phyloP scores from a whole-genome alignment of 257 asterid genomes.

The Solanum phureja region DNA sequence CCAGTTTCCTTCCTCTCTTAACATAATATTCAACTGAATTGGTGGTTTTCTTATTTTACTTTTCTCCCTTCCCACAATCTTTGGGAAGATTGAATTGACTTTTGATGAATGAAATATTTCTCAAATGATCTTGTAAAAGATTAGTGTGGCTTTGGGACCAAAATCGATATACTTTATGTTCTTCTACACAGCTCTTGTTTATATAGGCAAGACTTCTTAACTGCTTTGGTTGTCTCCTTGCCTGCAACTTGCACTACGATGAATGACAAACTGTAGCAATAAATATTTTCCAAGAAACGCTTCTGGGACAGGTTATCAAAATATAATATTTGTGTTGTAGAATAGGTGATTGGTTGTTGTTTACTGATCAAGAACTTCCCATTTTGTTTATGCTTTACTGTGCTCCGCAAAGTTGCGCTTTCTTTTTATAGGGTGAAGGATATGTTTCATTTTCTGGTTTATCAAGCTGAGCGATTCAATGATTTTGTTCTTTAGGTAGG shows the following conservation, averaged over 20 bases:
- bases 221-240: neutral
- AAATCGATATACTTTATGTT: neutral
- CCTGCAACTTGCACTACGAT: neutral
- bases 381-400: neutral
- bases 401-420: neutral
- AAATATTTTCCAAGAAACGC: neutral
- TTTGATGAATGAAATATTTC: neutral
- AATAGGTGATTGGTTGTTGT: neutral
- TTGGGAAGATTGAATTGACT: neutral
- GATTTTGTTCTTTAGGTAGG: slow-evolving; percentile 58
- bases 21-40: neutral
- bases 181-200: neutral
- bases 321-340: neutral
- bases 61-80: neutral
- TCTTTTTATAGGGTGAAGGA: neutral
- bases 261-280: neutral
- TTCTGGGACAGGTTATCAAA: neutral
- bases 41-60: neutral
- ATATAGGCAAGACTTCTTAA: neutral
- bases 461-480: neutral
- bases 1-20: neutral
- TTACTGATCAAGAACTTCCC: neutral
- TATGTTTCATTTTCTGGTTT: neutral
- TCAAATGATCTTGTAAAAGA: neutral
- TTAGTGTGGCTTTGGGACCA: neutral